Conservation (phyloP, 495 filamentous ascomycete species). For the Neurospora sp. region DNA sequence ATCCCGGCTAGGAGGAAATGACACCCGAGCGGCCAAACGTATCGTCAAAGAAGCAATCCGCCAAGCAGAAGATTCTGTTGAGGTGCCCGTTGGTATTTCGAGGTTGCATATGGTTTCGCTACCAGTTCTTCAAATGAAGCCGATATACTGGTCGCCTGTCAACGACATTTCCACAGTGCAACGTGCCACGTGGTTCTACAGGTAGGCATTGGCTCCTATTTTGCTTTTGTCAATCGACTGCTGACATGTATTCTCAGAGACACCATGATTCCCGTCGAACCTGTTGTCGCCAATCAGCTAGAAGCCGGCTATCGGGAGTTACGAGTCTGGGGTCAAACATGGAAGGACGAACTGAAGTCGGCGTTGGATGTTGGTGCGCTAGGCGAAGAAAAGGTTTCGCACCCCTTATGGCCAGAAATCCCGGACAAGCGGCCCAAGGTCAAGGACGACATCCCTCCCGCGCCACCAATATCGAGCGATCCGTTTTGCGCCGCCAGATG, state of each 20-base stretch:
- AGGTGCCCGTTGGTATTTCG: slow-evolving; percentile 67
- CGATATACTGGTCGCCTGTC: slow-evolving; percentile 96
- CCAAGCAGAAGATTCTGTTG: slow-evolving; percentile 20
- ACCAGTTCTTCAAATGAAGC: slow-evolving; percentile 69
- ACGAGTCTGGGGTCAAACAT: slow-evolving; percentile 83
- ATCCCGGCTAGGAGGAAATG: neutral
- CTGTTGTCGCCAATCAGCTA: slow-evolving; percentile 81
- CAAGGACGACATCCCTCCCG: slow-evolving; percentile 20
- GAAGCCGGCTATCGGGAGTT: slow-evolving; percentile 82
- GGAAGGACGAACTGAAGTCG: slow-evolving; percentile 84
- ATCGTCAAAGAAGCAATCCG: neutral
- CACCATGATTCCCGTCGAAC: slow-evolving; percentile 82
- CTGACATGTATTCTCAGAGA: slow-evolving; percentile 38
- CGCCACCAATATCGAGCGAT: slow-evolving; percentile 41
- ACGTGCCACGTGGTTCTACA: slow-evolving; percentile 92
- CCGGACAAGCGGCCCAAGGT: slow-evolving; percentile 29
- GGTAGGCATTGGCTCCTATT: slow-evolving; percentile 2
- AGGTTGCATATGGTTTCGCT: slow-evolving; percentile 54
- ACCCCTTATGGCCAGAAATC: slow-evolving; percentile 66
- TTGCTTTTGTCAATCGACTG: neutral
- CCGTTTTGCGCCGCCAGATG: slow-evolving; percentile 45
- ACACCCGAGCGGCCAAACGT: neutral
- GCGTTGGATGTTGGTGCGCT: slow-evolving; percentile 83
- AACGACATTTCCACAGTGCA: slow-evolving; percentile 77
- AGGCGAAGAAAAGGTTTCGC: slow-evolving; percentile 82